A percentile compares a stretch with the other conserved stretches of the same genome.
phyloP scores from a whole-genome alignment of 768 basidiomycete species.

The Chlorophyllum brunneum region DNA sequence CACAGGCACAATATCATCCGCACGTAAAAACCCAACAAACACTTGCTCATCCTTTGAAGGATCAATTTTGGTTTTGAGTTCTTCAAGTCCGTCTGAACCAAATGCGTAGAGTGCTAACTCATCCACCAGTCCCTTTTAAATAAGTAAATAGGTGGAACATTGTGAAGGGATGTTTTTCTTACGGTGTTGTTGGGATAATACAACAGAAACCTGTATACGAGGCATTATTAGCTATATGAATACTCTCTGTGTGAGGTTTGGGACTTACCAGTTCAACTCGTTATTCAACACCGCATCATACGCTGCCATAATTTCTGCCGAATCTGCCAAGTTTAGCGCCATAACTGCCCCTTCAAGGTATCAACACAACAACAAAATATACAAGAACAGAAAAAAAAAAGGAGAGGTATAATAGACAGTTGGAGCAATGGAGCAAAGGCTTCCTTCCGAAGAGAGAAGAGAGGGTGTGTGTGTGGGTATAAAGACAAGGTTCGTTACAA shows the following conservation, averaged over 20 bases:
- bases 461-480: not conserved
- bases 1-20: constrained; percentile 1
- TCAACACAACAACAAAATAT: not conserved
- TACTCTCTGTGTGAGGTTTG: too few relatives aligned
- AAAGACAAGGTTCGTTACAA: not conserved
- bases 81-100: constrained; percentile 38
- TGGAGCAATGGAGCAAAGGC: not conserved
- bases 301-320: constrained; percentile 5
- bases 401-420: not conserved
- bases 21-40: constrained; percentile 43
- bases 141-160: too few relatives aligned
- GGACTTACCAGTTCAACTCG: constrained; percentile 12
- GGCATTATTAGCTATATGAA: not conserved
- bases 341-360: not conserved
- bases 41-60: constrained; percentile 30
- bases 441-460: not conserved
- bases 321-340: constrained; percentile 5
- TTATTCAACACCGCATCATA: constrained; percentile 11
- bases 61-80: constrained; percentile 39
- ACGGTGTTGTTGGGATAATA: constrained; percentile 25
- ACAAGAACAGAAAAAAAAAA: not conserved
- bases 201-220: constrained; percentile 20
- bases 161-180: constrained; percentile 5
- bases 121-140: too few relatives aligned
- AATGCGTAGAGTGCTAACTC: constrained; percentile 36